These are phyloP conservation scores for Xylaria multiplex DNA, from an alignment of 2,329 filamentous ascomycete species.

Conservation along the genomic window DNA sequence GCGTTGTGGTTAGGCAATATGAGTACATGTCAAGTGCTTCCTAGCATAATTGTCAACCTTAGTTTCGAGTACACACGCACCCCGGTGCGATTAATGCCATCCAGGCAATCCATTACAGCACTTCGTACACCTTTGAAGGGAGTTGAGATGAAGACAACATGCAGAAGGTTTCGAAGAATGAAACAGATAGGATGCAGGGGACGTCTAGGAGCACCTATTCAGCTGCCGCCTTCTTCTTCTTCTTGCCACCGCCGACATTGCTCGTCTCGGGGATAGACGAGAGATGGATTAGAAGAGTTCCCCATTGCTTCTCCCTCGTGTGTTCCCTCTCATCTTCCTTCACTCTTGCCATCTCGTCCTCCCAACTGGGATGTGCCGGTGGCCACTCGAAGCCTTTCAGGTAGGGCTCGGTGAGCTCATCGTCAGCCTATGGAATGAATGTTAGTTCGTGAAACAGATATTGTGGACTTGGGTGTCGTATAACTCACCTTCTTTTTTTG, in stretches of 20 bases:
- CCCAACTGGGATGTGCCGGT: slow-evolving; percentile 39
- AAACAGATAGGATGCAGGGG: slow-evolving; percentile 49
- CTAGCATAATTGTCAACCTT: slow-evolving; percentile 17
- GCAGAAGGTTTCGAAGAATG: slow-evolving; percentile 46
- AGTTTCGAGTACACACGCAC: slow-evolving; percentile 13
- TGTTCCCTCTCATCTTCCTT: slow-evolving; percentile 38
- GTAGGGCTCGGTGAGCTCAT: slow-evolving; percentile 88
- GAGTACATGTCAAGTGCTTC: slow-evolving; percentile 32
- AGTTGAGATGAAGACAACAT: slow-evolving; percentile 50
- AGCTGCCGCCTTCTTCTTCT: slow-evolving; percentile 75
- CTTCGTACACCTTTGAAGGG: slow-evolving; percentile 51
- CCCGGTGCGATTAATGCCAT: slow-evolving; percentile 32
- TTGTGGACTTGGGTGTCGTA: not conserved
- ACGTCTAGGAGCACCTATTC: slow-evolving; percentile 51
- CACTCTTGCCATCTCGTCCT: slow-evolving; percentile 31
- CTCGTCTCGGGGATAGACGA: slow-evolving; percentile 73
- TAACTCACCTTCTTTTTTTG: slow-evolving; percentile 90
- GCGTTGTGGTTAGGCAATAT: slow-evolving; percentile 29
- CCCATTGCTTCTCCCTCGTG: slow-evolving; percentile 89
- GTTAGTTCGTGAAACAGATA: slow-evolving; percentile 18
- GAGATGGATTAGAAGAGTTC: slow-evolving; percentile 86
- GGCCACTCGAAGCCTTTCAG: slow-evolving; percentile 95
- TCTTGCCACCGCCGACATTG: slow-evolving; percentile 61
- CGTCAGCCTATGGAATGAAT: slow-evolving; percentile 73
- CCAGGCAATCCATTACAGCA: slow-evolving; percentile 57